Evolutionary conservation across 2,329 filamentous ascomycete species (phyloP).

Genomic region (Pestalotiopsis fici): DNA sequence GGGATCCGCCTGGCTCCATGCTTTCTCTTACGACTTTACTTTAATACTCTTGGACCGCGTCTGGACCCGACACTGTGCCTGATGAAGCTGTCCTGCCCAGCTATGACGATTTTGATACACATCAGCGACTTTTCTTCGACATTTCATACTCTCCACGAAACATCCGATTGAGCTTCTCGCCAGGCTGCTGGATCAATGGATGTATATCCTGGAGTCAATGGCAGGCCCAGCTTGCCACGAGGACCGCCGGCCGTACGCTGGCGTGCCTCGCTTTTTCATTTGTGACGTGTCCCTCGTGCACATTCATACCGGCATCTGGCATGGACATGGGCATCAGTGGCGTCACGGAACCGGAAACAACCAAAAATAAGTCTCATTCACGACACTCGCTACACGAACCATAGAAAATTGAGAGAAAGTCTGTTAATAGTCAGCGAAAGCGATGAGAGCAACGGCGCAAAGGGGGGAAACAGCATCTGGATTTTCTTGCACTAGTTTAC

Average conservation of each 20-base stretch:
- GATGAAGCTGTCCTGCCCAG: slow-evolving; percentile 9
- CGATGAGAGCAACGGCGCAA: slow-evolving; percentile 7
- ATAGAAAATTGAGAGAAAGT: slow-evolving; percentile 2
- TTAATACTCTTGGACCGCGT: slow-evolving; percentile 26
- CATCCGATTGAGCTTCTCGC: slow-evolving; percentile 8
- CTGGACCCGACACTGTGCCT: slow-evolving; percentile 11
- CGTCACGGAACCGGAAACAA: slow-evolving; percentile 6
- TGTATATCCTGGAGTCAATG: background rate
- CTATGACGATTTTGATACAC: slow-evolving; percentile 10
- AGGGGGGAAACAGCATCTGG: background rate
- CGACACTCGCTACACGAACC: slow-evolving; percentile 9
- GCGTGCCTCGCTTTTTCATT: background rate
- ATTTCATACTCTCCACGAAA: slow-evolving; percentile 4
- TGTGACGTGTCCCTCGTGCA: background rate
- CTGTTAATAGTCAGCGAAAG: slow-evolving; percentile 8
- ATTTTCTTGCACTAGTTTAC: slow-evolving; percentile 3
- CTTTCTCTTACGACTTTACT: slow-evolving; percentile 11
- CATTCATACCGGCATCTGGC: background rate
- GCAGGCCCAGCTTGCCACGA: background rate
- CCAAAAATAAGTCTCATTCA: slow-evolving; percentile 10
- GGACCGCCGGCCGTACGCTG: background rate
- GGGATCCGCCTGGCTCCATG: slow-evolving; percentile 3
- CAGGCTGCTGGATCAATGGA: slow-evolving; percentile 1
- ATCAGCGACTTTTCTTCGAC: slow-evolving; percentile 7
- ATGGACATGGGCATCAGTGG: background rate